A percentile compares a stretch with the other conserved stretches of the same genome.
These are phyloP conservation scores for Testicularia cyperi DNA, from an alignment of 1,284 basidiomycete genomes.

Conservation along the genomic window DNA sequence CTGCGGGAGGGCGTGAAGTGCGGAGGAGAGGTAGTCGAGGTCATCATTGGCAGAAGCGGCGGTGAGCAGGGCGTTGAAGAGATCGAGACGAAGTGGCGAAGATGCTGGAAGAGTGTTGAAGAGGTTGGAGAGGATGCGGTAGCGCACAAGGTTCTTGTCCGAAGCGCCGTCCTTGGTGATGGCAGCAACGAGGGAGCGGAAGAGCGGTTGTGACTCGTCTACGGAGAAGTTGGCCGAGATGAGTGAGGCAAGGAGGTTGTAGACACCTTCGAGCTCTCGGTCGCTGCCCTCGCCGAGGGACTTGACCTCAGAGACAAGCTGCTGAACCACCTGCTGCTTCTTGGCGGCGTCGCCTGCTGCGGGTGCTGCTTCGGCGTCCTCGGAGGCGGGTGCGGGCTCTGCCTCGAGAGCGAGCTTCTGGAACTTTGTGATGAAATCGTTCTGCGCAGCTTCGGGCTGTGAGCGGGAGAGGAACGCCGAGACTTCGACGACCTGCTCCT, in stretches of 20 bases:
- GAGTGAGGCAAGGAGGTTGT: conserved; percentile 51
- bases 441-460: conserved; percentile 44
- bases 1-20: conserved; percentile 41
- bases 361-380: conserved; percentile 3
- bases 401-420: conserved; percentile 39
- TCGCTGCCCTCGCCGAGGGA: conserved; percentile 49
- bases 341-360: conserved; percentile 15
- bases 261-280: conserved; percentile 55
- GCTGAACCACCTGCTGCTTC: conserved; percentile 30
- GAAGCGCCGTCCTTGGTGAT: conserved; percentile 6
- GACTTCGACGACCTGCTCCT: conserved; percentile 52
- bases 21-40: conserved; percentile 48
- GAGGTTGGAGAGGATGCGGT: conserved; percentile 54
- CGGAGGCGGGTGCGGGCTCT: conserved; percentile 19
- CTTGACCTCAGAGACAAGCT: conserved; percentile 39
- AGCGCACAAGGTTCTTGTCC: conserved; percentile 39
- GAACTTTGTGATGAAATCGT: conserved; percentile 44
- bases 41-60: conserved; percentile 54
- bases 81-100: conserved; percentile 40
- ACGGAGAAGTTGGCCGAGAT: conserved; percentile 18
- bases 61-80: conserved; percentile 47
- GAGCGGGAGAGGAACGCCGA: conserved; percentile 50
- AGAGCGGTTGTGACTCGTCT: conserved; percentile 11
- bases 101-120: conserved; percentile 51
- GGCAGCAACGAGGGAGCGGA: conserved; percentile 28